phyloP scores from a whole-genome alignment of 441 rosid genomes.

The Rhodomyrtus psidioides region DNA sequence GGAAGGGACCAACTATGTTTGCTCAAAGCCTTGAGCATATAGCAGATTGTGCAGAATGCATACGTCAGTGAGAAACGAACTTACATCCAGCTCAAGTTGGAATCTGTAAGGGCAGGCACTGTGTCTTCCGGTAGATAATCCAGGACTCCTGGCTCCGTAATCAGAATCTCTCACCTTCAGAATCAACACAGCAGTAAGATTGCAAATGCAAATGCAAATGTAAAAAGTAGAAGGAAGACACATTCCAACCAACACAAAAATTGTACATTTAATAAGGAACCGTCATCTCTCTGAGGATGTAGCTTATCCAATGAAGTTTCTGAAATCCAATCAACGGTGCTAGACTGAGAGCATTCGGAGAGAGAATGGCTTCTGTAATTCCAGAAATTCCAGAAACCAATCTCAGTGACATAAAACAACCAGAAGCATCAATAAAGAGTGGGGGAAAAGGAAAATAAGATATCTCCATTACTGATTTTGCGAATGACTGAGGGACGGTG shows the following conservation, averaged over 20 bases:
- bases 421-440: neutral
- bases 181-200: neutral
- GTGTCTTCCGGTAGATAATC: constrained; percentile 21
- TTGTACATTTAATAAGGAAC: neutral
- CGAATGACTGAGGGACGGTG: neutral
- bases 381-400: neutral
- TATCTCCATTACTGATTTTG: neutral
- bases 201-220: neutral
- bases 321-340: neutral
- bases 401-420: neutral
- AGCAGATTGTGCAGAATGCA: neutral
- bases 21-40: neutral
- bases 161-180: constrained; percentile 26
- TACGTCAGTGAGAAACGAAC: constrained; percentile 9
- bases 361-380: neutral
- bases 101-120: constrained; percentile 39
- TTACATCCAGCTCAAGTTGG: constrained; percentile 78
- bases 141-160: constrained; percentile 22
- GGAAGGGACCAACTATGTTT: neutral
- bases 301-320: neutral
- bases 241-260: neutral
- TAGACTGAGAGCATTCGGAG: neutral
- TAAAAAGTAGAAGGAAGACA: neutral
- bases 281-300: neutral
- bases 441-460: neutral